These are phyloP conservation scores for Neonectria magnoliae DNA, from an alignment of 2,329 filamentous ascomycete genomes.

Conservation along the genomic window DNA sequence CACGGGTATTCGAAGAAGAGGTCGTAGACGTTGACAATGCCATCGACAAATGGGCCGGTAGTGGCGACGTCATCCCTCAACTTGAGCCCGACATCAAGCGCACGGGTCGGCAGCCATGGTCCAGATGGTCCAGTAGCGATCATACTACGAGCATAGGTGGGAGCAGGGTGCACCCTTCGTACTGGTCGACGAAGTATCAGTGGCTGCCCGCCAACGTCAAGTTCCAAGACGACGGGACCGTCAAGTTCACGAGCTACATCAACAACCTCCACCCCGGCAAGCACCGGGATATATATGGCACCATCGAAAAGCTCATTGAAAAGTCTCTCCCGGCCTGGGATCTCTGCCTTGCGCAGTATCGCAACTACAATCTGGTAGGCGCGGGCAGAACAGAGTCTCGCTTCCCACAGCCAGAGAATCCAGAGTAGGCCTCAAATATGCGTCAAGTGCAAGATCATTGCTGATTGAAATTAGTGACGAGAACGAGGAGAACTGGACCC, in stretches of 20 bases:
- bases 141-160: neutral
- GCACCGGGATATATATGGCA: conserved; percentile 44
- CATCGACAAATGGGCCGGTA: conserved; percentile 33
- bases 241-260: conserved; percentile 56
- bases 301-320: conserved; percentile 50
- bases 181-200: conserved; percentile 45
- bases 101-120: neutral
- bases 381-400: conserved; percentile 27
- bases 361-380: conserved; percentile 42
- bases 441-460: fast-evolving
- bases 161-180: conserved; percentile 36
- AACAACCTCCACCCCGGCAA: conserved; percentile 57
- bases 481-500: conserved; percentile 23
- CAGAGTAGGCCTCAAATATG: conserved; percentile 15
- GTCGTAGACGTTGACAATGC: conserved; percentile 39
- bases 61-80: conserved; percentile 32
- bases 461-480: conserved; percentile 17
- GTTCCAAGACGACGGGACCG: conserved; percentile 50
- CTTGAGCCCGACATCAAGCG: neutral
- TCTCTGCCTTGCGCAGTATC: conserved; percentile 57
- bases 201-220: conserved; percentile 45
- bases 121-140: neutral
- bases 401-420: conserved; percentile 2
- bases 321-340: conserved; percentile 55
- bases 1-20: conserved; percentile 49